phyloP scores from a whole-genome alignment of 257 asterid species.

The Vinca minor region DNA sequence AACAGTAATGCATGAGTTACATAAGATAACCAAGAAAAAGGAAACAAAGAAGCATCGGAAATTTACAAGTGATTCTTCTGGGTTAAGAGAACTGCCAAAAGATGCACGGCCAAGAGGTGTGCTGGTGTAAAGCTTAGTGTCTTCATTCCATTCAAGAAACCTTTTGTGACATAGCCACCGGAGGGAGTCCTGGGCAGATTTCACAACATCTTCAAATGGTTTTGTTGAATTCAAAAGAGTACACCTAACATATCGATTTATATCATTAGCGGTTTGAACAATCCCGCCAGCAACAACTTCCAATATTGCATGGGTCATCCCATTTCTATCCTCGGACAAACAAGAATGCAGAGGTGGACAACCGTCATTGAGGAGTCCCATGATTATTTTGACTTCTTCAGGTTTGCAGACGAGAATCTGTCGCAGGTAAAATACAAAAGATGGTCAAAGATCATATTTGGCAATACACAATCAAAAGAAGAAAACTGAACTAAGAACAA shows the following conservation, averaged over 20 bases:
- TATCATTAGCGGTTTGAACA: constrained; percentile 90
- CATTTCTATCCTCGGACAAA: constrained; percentile 94
- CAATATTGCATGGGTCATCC: constrained; percentile 96
- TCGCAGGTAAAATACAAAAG: constrained; percentile 6
- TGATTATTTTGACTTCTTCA: constrained; percentile 71
- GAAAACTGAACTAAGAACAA: neutral
- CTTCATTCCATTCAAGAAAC: constrained; percentile 89
- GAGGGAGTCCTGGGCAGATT: constrained; percentile 96
- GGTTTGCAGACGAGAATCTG: constrained; percentile 89
- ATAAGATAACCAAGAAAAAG: constrained; percentile 13
- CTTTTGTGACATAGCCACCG: constrained; percentile 88
- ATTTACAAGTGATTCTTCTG: constrained; percentile 92
- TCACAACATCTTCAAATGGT: constrained; percentile 95
- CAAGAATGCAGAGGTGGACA: constrained; percentile 96
- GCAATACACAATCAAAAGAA: neutral
- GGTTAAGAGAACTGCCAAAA: constrained; percentile 93
- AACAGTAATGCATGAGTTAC: constrained; percentile 3
- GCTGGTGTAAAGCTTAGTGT: constrained; percentile 73
- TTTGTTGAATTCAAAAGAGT: constrained; percentile 91
- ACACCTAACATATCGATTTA: constrained; percentile 90
- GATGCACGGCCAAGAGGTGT: constrained; percentile 98
- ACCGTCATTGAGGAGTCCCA: constrained; percentile 64
- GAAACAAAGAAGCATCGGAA: constrained; percentile 14
- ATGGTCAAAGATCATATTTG: constrained; percentile 4
- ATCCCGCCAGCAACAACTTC: constrained; percentile 99